Evolutionary conservation across 2,329 filamentous ascomycete species (phyloP), one percentile per base, ranked within the genome.

Genomic region (Colletotrichum sp.): DNA sequence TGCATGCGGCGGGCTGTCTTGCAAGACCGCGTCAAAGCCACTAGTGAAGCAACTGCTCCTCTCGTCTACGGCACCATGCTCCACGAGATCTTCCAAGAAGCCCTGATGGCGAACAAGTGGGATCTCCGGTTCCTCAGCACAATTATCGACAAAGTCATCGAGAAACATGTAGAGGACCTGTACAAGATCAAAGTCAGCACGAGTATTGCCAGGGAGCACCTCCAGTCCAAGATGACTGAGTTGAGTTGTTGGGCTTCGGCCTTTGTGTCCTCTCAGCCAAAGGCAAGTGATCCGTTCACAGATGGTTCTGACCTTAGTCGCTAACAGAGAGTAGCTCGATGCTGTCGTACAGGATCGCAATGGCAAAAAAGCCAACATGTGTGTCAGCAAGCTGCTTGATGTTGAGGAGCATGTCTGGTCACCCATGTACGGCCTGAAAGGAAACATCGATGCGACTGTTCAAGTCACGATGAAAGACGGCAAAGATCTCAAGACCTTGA

Each of bases 371-470:
- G 96, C 95, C 4, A 93, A 90, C 73, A 93, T 99, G 90, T 96
- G 95, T 79, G 93, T 99, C 79, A 98, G 93, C 81, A 99, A 99
- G 82, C 88, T 99, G 32, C 93, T 99, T 16, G 97, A 99, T 82
- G 95, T 99, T 12, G 97, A 99, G 83, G 97, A 99, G 84, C 97
- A 99, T 82, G 93, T 99, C 32, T 99, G 97, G 97, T 99, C 96
- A 8, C 97, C 97, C 1, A 96, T 96, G 92, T 99, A 98, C 82
- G 97, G 97, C 1, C 88, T 99, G 18, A 99, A 99, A 84, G 97
- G 97, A 34, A 99, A 99, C 80, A 97, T 99, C 75, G 97, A 99
- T 85, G 97, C 97, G 32, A 99, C 97, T 1, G 95, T 99, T 1
- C 95, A 99, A 85, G 94, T 97, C 18, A 92, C 91, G 1, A 94